phyloP scores from a whole-genome alignment of 2,329 filamentous ascomycete genomes.

The Ceratocystis variospora region DNA sequence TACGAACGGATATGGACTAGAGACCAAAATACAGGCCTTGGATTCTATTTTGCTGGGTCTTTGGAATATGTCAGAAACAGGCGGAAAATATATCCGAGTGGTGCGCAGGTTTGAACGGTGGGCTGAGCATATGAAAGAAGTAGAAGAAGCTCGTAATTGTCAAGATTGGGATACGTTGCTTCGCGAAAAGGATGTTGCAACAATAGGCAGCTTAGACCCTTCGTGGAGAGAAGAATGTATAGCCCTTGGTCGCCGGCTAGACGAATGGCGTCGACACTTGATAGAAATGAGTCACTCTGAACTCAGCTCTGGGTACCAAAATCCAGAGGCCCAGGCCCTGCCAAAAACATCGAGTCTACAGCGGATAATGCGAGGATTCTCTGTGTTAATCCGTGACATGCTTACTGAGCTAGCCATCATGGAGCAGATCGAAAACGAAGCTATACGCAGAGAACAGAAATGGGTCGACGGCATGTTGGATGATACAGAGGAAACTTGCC shows the following conservation, averaged over 20 bases:
- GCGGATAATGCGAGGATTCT: constrained; percentile 35
- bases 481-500: constrained; percentile 27
- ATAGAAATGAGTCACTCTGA: constrained; percentile 30
- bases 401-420: constrained; percentile 48
- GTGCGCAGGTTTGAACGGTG: constrained; percentile 47
- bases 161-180: constrained; percentile 28
- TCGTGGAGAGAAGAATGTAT: constrained; percentile 47
- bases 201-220: constrained; percentile 42
- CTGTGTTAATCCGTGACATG: constrained; percentile 43
- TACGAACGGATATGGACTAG: constrained; percentile 28
- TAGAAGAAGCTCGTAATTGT: constrained; percentile 32
- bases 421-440: constrained; percentile 46
- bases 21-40: constrained; percentile 44
- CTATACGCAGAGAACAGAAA: constrained; percentile 39
- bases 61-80: constrained; percentile 43
- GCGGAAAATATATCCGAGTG: constrained; percentile 42
- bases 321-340: background rate
- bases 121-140: constrained; percentile 35
- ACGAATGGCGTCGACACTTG: constrained; percentile 39
- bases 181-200: constrained; percentile 30
- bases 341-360: constrained; percentile 30
- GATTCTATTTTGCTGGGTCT: constrained; percentile 43
- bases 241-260: constrained; percentile 39
- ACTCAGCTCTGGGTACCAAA: constrained; percentile 18
- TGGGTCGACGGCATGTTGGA: constrained; percentile 46